Evolutionary conservation across 2,329 filamentous ascomycete species (phyloP), one percentile per base, ranked within the genome.

Genomic region (Pseudogymnoascus sp.): DNA sequence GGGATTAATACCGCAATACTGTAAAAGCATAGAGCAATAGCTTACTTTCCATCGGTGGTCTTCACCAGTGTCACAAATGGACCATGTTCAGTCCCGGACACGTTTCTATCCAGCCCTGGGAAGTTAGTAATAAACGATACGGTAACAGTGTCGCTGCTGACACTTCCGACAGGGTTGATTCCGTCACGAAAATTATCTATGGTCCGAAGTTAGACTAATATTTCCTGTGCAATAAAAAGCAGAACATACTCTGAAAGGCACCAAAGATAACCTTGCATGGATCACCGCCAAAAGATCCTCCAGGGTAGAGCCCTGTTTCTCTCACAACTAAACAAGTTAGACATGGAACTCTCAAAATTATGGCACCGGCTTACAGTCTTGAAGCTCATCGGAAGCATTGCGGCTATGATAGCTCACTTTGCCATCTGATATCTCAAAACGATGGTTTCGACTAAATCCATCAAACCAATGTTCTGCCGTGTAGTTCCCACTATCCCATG

Each of bases 181-280:
- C 47, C 47, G 17, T 54, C n/a, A 4, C 47, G 47, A 29, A 33
- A 54, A 33, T 26, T 54, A 31, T 26, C 47, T 54, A 54, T 17
- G 4, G 7, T 4, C 2, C 6, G 5, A 54, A 33, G 9, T 54
- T 54, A 54, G 47, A 3, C 2, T 10, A 5, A 17, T 17, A 33
- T 15, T 5, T 21, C 21, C 21, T 2, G 11, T 17, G 21, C 17
- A 4, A 15, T 17, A 13, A 17, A 17, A 17, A 29, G 17, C 5
- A 2, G 71, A 87, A 87, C 15, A 84, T 70, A 63, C 82, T 80
- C 81, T 86, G 85, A 63, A 87, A 73, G 71, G 93, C 92, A 62
- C 82, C 78, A 69, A 91, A 90, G 36, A 91, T 75, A 11, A 83
- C 84, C 58, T 89, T 78, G 70, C 90, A 94, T 0, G 88, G 89